Base-by-base conservation (phyloP, 2,329 filamentous ascomycete genomes). In the Canariomyces notabilis region DNA sequence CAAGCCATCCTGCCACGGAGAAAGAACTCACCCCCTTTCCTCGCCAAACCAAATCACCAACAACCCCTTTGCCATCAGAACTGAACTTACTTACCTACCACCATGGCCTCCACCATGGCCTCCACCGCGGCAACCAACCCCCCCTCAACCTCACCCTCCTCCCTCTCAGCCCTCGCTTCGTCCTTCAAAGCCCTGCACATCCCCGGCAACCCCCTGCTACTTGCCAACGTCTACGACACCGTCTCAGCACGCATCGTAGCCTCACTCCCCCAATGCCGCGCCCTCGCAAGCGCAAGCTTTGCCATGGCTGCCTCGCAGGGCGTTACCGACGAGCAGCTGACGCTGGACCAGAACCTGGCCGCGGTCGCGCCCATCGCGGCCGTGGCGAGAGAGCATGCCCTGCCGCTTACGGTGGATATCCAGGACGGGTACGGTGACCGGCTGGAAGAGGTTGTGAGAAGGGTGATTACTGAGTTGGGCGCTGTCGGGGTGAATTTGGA, bases 401-500 rank as follows among this genome's bases (percentile, higher is more conserved):
- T 68, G 7, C 70, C 73, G 0, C 55, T 79, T 5, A 74, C 70
- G 0, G 73, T 72, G 14, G 75, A 79, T 53, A 58, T 78, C 16
- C 74, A 78, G 59, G 74, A 78, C 51, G 75, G 73, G 0, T 79
- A 76, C 49, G 61, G 66, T 6, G 51, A 57, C 31, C 58, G 40
- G 32, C 53, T 72, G 2, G 67, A 67, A 23, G 65, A 66, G 12
- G 71, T 66, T 1, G 61, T 76, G 9, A 54, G 55, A 9, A 57
- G 57, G 4, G 58, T 72, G 2, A 67, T 78, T 26, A 39, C 31
- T 1, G 60, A 65, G 3, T 46, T 70, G 0, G 75, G 73, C 1
- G 75, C 65, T 0, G 74, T 75, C 14, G 74, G 75, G 1, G 67
- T 68, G 42, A 79, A 80, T 53, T 56, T 79, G 2, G 75, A 79